Base-by-base conservation (phyloP, 768 basidiomycete species). In the Polyporus arcularius region DNA sequence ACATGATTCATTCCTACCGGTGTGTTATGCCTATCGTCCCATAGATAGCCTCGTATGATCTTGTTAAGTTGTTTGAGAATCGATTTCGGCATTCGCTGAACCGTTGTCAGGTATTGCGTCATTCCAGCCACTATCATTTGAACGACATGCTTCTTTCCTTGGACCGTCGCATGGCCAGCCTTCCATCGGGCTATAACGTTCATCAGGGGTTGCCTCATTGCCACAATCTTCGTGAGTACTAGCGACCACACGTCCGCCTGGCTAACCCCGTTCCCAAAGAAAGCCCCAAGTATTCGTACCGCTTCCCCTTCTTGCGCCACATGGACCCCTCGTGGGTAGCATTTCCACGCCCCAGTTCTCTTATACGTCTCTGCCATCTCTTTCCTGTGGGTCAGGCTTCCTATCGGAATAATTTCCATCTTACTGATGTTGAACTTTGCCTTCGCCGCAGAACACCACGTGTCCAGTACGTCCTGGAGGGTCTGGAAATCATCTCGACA, bases 31-130 rank as follows among this genome's bases (percentile, higher is more conserved):
- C 32, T 26, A 3, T 56, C 45, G 9, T 57, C 45, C 64, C 64
- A 65, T 0, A 65, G 6, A 26, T 62, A 65, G 30, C 28, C 35
- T 0, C 45, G 12, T 0, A 58, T 16, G 1, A 55, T 28, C 10
- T 43, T 55, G 5, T 21, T 35, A 2, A 62, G 31, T 2, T 38
- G 1, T 4, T 42, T 51, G 11, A n/a, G 2, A 4, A 62, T 48
- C 1, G 15, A 5, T 6, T 2, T 26, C 3, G 69, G 71, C 71
- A 72, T 72, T 3, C 68, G 53, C 41, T 72, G 68, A 4, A 67
- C 71, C 8, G 59, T 56, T 0, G 70, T 55, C 5, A 64, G 55
- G 60, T 67, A 73, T 59, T 73, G 73, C 4, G 71, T 69, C 56
- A 59, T 60, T 4, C 54, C 58, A 4, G 64, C 68, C 0, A 70